Evolutionary conservation across 176 grass and related monocot genomes (phyloP).

Genomic region (Carex littledalei): DNA sequence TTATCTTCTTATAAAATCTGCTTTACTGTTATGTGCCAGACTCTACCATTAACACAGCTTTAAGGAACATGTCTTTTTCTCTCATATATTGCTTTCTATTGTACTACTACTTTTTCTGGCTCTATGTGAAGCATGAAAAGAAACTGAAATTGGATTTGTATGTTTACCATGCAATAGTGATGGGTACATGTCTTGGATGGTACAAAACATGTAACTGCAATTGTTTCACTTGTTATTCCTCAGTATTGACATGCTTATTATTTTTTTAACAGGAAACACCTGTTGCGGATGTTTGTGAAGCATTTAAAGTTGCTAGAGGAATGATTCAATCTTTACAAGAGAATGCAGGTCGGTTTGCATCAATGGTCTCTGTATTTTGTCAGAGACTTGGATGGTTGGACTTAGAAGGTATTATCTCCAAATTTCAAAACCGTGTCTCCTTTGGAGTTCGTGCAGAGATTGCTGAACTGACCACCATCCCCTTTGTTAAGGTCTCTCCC

Average conservation of each 20-base stretch:
- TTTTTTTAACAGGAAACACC: slow-evolving; percentile 58
- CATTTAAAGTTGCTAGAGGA: slow-evolving; percentile 92
- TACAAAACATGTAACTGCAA: neutral
- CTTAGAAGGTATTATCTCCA: slow-evolving; percentile 84
- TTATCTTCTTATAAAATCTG: neutral
- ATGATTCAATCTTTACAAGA: slow-evolving; percentile 90
- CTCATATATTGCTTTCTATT: neutral
- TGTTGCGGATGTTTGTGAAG: slow-evolving; percentile 87
- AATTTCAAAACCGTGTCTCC: slow-evolving; percentile 93
- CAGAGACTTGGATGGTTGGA: slow-evolving; percentile 95
- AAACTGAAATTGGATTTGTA: slow-evolving; percentile 1
- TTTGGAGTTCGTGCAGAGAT: slow-evolving; percentile 98
- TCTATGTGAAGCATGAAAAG: neutral
- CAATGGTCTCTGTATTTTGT: slow-evolving; percentile 95
- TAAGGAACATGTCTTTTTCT: neutral
- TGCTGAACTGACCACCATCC: slow-evolving; percentile 80
- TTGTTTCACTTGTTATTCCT: neutral
- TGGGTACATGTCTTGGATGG: neutral
- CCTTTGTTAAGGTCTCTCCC: slow-evolving; percentile 65
- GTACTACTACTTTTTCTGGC: neutral
- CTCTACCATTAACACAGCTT: neutral
- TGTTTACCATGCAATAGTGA: neutral
- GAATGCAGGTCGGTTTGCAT: slow-evolving; percentile 95
- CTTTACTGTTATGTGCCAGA: neutral
- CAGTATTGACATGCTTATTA: neutral